Conservation (phyloP, 176 grass and related monocot genomes). For the Phyllostachys edulis region DNA sequence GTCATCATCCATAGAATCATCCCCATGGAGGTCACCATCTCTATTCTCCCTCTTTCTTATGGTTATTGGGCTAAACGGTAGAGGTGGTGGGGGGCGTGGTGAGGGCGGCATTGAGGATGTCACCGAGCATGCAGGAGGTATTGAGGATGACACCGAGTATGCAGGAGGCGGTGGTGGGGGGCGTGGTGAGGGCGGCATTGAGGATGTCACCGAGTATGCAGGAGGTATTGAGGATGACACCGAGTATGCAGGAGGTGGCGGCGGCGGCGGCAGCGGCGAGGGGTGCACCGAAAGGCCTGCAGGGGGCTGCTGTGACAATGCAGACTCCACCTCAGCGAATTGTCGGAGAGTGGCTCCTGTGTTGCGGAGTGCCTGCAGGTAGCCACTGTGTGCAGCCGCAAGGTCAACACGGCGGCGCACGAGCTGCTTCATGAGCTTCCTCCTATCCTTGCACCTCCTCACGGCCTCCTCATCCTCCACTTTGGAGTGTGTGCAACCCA, state of each 20-base stretch:
- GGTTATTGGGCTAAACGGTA: constrained; percentile 64
- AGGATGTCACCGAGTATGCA: constrained; percentile 42
- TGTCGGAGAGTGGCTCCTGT: constrained; percentile 85
- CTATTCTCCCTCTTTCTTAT: constrained; percentile 44
- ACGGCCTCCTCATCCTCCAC: constrained; percentile 80
- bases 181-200: constrained; percentile 51
- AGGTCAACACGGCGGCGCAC: constrained; percentile 61
- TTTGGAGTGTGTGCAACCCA: constrained; percentile 84
- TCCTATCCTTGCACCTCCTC: constrained; percentile 82
- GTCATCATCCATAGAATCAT: constrained; percentile 51
- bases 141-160: constrained; percentile 41
- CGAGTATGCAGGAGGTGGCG: constrained; percentile 31
- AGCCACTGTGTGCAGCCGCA: constrained; percentile 62
- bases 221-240: constrained; percentile 50
- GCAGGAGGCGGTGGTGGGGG: constrained; percentile 39
- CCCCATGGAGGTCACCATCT: constrained; percentile 38
- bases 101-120: constrained; percentile 58
- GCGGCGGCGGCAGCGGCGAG: constrained; percentile 21
- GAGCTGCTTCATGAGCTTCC: constrained; percentile 84
- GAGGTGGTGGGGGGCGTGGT: constrained; percentile 52
- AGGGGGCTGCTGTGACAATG: constrained; percentile 30
- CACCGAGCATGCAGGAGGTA: constrained; percentile 43
- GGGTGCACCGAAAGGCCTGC: constrained; percentile 1
- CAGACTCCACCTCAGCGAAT: constrained; percentile 72
- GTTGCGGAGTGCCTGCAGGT: constrained; percentile 80